Percentiles rank a stretch among this genome's conserved stretches.
Conservation (phyloP, 306 rosid species). For the Medicago lupulina region DNA sequence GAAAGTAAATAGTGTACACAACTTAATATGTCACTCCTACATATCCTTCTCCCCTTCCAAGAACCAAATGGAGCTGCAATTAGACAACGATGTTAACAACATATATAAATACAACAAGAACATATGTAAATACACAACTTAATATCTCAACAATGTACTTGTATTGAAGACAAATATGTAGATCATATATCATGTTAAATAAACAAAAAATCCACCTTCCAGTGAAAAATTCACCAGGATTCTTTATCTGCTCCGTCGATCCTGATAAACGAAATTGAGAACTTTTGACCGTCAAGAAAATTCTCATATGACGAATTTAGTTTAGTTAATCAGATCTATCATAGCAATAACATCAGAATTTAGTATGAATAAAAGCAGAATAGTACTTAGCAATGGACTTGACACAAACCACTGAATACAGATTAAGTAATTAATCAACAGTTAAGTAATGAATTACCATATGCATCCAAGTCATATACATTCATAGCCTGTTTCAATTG, state of each 20-base stretch:
- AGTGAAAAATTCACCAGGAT: slow-evolving; percentile 70
- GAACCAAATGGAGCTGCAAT: slow-evolving; percentile 49
- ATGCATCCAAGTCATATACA: background rate
- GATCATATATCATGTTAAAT: background rate
- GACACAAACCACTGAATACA: background rate
- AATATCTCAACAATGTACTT: no score
- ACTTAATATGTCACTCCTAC: slow-evolving; percentile 18
- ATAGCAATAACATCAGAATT: background rate
- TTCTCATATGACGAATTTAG: slow-evolving; percentile 7
- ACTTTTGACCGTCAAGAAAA: slow-evolving; percentile 3
- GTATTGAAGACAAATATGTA: background rate
- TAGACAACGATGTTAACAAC: slow-evolving; percentile 33
- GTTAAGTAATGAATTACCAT: background rate
- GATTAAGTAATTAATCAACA: background rate
- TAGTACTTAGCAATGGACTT: background rate
- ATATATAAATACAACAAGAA: slow-evolving; percentile 9
- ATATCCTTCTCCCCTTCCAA: slow-evolving; percentile 44
- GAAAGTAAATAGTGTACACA: slow-evolving; percentile 40
- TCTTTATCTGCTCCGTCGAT: slow-evolving; percentile 65
- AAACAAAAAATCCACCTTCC: slow-evolving; percentile 63
- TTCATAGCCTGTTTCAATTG: background rate
- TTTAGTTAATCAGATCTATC: background rate
- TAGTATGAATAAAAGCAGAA: slow-evolving; percentile 1
- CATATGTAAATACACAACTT: no score
- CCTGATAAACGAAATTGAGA: slow-evolving; percentile 57